These are phyloP conservation scores for Xylariaceae sp. DNA, from an alignment of 2,329 filamentous ascomycete genomes.

Conservation along the genomic window DNA sequence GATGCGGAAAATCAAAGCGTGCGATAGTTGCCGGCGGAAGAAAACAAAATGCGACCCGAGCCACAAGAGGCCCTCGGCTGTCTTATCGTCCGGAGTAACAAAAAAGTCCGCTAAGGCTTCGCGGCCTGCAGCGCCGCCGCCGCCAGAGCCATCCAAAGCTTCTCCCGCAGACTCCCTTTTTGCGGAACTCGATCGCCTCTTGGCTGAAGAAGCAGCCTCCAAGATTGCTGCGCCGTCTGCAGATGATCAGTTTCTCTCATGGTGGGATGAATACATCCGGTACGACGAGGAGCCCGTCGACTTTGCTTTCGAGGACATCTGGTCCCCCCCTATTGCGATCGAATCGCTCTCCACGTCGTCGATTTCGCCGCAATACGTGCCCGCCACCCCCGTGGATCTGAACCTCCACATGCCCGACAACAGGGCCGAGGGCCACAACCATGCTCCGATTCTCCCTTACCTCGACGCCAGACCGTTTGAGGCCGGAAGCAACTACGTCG, in stretches of 20 bases:
- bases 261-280: constrained; percentile 46
- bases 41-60: constrained; percentile 59
- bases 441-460: constrained; percentile 37
- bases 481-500: constrained; percentile 43
- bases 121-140: constrained; percentile 22
- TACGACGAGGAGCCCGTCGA: constrained; percentile 38
- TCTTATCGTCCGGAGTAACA: constrained; percentile 31
- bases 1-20: constrained; percentile 65
- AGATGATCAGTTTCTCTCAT: constrained; percentile 22
- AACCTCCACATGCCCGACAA: constrained; percentile 13
- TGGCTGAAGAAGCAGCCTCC: not conserved
- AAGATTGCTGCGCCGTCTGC: too few relatives aligned
- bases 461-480: constrained; percentile 34
- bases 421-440: constrained; percentile 10
- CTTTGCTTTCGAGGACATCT: constrained; percentile 36
- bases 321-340: constrained; percentile 29
- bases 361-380: constrained; percentile 32
- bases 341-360: constrained; percentile 26
- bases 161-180: constrained; percentile 10
- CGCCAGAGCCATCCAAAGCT: constrained; percentile 19
- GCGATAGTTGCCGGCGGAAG: constrained; percentile 56
- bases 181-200: constrained; percentile 19
- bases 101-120: constrained; percentile 35
- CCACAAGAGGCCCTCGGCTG: constrained; percentile 46
- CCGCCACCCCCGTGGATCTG: constrained; percentile 27